Evolutionary conservation across 1,139 yeast genomes (phyloP), one percentile per base, ranked within the genome.

Genomic region (Zhuliangozyma parablackwelliae): DNA sequence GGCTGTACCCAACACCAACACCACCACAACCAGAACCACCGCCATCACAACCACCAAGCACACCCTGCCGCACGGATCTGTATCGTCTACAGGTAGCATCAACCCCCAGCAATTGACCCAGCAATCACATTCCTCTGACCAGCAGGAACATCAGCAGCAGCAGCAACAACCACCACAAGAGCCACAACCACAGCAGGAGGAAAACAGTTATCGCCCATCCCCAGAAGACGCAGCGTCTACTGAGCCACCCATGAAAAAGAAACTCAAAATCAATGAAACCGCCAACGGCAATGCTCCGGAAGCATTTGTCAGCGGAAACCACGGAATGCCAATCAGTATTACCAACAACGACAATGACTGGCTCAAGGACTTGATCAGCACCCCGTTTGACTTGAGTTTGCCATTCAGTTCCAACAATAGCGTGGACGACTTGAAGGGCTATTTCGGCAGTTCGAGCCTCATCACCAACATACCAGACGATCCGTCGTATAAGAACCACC

Each of bases 291-390:
- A 9, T 13, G 28, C 21, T 23, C 34, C 33, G 23, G 28, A n/a
- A 11, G 21, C 37, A 23, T 29, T 38, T 35, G 29, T 33, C 10
- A 36, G 34, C 32, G 44, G 42, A 13, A 41, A 39, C 29, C 37
- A 41, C 28, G 40, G 41, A 3, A 41, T 39, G 45, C 42, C 41
- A n/a, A 40, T 40, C 36, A 44, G 29, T 29, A 36, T 38, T 10
- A 31, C 39, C 26, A 35, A 32, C 30, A 41, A 49, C 37, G 59
- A 63, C 38, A 72, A 76, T 45, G 80, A 82, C 54, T 77, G 94
- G 95, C 52, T 87, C 36, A 69, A 77, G 42, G 82, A 80, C 59
- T 78, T 82, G 44, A 78, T 80, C 36, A 75, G 71, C 40, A 72
- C 85, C 21, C 80, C 92, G 29, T 69, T 77, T 53, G 81, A 77